phyloP scores from a whole-genome alignment of 805 yeast species.

The Hanseniaspora hatyaiensis region DNA sequence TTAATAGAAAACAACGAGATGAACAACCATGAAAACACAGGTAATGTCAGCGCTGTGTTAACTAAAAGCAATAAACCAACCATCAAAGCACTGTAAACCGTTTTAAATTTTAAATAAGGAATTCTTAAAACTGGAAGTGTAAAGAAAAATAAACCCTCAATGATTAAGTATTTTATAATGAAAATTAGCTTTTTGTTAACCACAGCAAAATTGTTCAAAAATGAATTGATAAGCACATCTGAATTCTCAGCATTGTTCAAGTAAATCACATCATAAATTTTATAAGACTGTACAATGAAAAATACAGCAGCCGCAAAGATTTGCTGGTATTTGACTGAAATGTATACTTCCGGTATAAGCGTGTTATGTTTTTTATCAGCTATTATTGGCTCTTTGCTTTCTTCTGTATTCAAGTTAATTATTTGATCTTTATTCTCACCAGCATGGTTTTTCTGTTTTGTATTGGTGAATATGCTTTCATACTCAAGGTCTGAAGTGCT shows the following conservation, averaged over 20 bases:
- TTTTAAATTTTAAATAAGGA: constrained; percentile 59
- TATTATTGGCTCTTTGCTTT: too few species aligned
- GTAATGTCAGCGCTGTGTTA: constrained; percentile 43
- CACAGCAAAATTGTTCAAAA: constrained; percentile 33
- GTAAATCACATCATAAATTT: constrained; percentile 56
- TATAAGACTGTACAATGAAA: constrained; percentile 71
- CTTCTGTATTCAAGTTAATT: background rate
- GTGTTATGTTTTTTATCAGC: background rate
- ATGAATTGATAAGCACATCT: constrained; percentile 28
- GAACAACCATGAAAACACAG: constrained; percentile 35
- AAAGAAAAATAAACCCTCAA: constrained; percentile 64
- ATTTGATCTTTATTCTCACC: background rate
- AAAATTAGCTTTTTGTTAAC: constrained; percentile 38
- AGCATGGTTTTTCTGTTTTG: background rate
- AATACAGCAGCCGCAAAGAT: constrained; percentile 54
- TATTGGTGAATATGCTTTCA: background rate
- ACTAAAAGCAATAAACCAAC: constrained; percentile 37
- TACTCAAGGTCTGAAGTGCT: too few species aligned
- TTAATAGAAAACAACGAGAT: constrained; percentile 37
- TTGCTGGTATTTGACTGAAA: constrained; percentile 72
- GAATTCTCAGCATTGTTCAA: constrained; percentile 33
- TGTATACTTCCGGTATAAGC: constrained; percentile 49
- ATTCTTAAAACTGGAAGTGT: constrained; percentile 62
- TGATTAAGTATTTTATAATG: constrained; percentile 54
- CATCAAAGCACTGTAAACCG: constrained; percentile 41